These are phyloP conservation scores for Trichoderma pleuroti DNA, from an alignment of 2,329 filamentous ascomycete species.

Conservation along the genomic window DNA sequence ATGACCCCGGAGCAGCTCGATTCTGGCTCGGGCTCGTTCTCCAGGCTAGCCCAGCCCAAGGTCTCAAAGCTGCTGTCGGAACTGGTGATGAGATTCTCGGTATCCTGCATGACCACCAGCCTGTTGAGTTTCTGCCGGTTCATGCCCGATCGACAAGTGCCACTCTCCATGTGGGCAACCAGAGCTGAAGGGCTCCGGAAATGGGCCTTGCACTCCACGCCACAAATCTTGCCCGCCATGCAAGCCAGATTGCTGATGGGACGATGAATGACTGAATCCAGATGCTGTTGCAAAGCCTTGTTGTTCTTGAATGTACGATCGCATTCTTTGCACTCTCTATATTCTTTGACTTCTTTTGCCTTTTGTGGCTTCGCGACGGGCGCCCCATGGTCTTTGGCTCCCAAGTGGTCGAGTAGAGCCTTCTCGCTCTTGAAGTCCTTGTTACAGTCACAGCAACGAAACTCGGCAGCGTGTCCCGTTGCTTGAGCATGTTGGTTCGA, in stretches of 20 bases:
- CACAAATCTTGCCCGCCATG: neutral
- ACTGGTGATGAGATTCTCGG: slow-evolving; percentile 12
- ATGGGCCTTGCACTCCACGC: slow-evolving; percentile 5
- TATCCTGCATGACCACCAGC: slow-evolving; percentile 15
- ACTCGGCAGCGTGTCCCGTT: neutral
- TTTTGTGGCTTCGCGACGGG: neutral
- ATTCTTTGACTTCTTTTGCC: neutral
- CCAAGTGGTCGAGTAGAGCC: neutral
- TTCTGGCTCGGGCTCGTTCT: neutral
- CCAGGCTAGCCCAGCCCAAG: neutral
- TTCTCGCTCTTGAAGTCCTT: neutral
- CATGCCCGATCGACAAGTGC: slow-evolving; percentile 20
- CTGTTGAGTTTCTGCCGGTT: slow-evolving; percentile 9
- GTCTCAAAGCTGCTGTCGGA: neutral
- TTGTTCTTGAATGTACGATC: neutral
- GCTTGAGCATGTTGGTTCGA: neutral
- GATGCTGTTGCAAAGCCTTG: slow-evolving; percentile 3
- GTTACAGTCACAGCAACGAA: slow-evolving; percentile 17
- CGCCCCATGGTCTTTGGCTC: neutral
- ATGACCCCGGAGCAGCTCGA: neutral
- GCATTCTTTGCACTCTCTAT: slow-evolving; percentile 2
- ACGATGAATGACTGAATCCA: slow-evolving; percentile 10
- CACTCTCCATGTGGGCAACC: slow-evolving; percentile 21
- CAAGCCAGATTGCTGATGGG: slow-evolving; percentile 18
- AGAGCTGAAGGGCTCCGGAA: slow-evolving; percentile 20